These are phyloP conservation scores for Kluyveromyces dobzhanskii DNA, from an alignment of 805 yeast species.

Conservation along the genomic window DNA sequence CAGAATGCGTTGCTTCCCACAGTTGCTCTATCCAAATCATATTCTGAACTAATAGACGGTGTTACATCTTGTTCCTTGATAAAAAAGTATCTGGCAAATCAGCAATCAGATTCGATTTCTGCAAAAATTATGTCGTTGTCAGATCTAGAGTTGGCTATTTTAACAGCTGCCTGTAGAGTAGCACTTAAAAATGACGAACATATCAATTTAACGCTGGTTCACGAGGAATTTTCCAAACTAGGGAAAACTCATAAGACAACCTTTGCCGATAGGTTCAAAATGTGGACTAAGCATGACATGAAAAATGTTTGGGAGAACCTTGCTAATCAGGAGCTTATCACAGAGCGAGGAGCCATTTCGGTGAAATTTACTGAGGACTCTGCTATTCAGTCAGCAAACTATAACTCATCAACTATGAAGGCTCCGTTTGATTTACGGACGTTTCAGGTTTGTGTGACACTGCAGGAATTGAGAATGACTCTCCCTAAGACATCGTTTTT, in stretches of 20 bases:
- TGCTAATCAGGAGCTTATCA: constrained; percentile 44
- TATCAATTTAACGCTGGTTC: constrained; percentile 71
- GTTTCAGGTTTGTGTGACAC: constrained; percentile 43
- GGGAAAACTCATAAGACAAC: constrained; percentile 27
- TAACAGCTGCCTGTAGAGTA: constrained; percentile 71
- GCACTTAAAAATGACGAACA: constrained; percentile 48
- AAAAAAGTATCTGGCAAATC: constrained; percentile 25
- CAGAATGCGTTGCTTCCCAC: constrained; percentile 37
- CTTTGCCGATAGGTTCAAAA: constrained; percentile 27
- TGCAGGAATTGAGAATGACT: constrained; percentile 39
- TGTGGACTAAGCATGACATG: constrained; percentile 55
- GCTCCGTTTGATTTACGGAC: constrained; percentile 37
- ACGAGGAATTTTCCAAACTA: constrained; percentile 63
- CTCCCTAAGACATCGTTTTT: constrained; percentile 25
- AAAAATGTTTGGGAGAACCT: constrained; percentile 69
- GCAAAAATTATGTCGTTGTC: constrained; percentile 39
- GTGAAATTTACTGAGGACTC: constrained; percentile 33
- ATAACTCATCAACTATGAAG: constrained; percentile 31
- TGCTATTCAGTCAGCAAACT: constrained; percentile 32
- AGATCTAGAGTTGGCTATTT: constrained; percentile 59
- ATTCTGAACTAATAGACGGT: constrained; percentile 21
- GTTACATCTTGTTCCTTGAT: constrained; percentile 9
- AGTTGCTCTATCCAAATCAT: constrained; percentile 27
- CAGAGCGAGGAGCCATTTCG: constrained; percentile 38
- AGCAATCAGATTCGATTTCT: constrained; percentile 18